Conservation (phyloP, 2,329 filamentous ascomycete genomes). For the Phaeosphaeria sp. region DNA sequence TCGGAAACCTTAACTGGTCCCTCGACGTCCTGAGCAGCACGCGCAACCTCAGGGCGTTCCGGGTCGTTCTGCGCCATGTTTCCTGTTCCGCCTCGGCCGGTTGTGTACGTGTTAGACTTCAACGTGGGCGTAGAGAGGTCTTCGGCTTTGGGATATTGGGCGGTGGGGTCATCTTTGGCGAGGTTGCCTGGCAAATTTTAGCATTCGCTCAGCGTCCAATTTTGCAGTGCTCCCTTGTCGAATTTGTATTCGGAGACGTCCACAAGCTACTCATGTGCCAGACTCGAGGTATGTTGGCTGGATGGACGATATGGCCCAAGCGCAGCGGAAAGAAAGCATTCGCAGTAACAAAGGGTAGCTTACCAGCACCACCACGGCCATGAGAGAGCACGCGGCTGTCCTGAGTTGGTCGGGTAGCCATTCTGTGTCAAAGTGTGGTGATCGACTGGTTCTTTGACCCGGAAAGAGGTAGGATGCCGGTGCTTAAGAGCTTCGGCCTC, state of each 20-base stretch:
- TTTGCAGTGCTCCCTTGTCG: background rate
- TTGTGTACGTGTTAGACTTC: slow-evolving; percentile 84
- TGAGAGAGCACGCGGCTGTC: slow-evolving; percentile 60
- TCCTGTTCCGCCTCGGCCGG: slow-evolving; percentile 84
- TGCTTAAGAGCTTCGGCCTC: background rate
- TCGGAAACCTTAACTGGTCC: slow-evolving; percentile 56
- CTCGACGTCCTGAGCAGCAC: slow-evolving; percentile 82
- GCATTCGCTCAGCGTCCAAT: background rate
- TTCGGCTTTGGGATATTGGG: slow-evolving; percentile 46
- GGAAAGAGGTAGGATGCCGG: background rate
- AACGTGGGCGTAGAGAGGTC: slow-evolving; percentile 84
- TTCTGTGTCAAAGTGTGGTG: slow-evolving; percentile 6
- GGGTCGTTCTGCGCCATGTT: slow-evolving; percentile 86
- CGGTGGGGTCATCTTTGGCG: slow-evolving; percentile 44
- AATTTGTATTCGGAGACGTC: background rate
- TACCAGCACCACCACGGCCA: slow-evolving; percentile 78
- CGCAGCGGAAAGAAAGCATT: background rate
- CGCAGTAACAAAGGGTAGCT: slow-evolving; percentile 15
- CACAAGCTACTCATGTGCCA: background rate
- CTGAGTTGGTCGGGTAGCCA: slow-evolving; percentile 31
- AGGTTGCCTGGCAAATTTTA: slow-evolving; percentile 54
- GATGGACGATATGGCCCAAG: background rate
- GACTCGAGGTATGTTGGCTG: background rate
- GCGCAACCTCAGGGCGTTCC: slow-evolving; percentile 68
- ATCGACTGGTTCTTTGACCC: background rate